Percentiles rank a stretch among this genome's conserved stretches.
These are phyloP conservation scores for Tuber indicum DNA, from an alignment of 495 filamentous ascomycete genomes.

Conservation along the genomic window DNA sequence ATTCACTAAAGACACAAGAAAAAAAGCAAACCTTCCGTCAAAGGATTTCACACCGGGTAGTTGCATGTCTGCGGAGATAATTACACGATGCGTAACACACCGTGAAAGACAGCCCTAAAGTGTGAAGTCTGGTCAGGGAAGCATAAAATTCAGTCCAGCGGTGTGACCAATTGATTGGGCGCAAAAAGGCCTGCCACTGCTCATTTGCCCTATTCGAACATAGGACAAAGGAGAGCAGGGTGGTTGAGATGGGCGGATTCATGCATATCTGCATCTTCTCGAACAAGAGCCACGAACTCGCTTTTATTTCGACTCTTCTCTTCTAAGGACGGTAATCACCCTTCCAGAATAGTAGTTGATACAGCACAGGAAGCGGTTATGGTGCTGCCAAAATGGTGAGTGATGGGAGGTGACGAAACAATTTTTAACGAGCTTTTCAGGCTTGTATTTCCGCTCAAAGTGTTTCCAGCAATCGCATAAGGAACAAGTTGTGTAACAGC, in stretches of 20 bases:
- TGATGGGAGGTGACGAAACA: background rate
- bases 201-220: background rate
- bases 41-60: constrained; percentile 22
- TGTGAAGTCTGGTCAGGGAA: constrained; percentile 14
- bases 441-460: background rate
- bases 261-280: constrained; percentile 23
- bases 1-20: constrained; percentile 8
- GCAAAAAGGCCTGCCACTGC: constrained; percentile 5
- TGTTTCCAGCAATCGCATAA: background rate
- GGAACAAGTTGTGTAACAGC: background rate
- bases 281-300: constrained; percentile 12
- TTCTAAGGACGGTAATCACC: background rate
- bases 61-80: constrained; percentile 18
- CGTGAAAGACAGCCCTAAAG: constrained; percentile 25
- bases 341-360: constrained; percentile 7
- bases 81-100: background rate
- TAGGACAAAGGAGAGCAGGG: constrained; percentile 24
- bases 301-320: background rate
- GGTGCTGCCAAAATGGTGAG: background rate
- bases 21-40: constrained; percentile 27
- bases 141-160: constrained; percentile 3
- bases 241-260: constrained; percentile 5
- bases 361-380: background rate
- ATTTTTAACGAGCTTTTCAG: background rate
- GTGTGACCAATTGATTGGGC: constrained; percentile 8